phyloP scores from a whole-genome alignment of 2,329 filamentous ascomycete genomes.

The Calonectria ilicicola region DNA sequence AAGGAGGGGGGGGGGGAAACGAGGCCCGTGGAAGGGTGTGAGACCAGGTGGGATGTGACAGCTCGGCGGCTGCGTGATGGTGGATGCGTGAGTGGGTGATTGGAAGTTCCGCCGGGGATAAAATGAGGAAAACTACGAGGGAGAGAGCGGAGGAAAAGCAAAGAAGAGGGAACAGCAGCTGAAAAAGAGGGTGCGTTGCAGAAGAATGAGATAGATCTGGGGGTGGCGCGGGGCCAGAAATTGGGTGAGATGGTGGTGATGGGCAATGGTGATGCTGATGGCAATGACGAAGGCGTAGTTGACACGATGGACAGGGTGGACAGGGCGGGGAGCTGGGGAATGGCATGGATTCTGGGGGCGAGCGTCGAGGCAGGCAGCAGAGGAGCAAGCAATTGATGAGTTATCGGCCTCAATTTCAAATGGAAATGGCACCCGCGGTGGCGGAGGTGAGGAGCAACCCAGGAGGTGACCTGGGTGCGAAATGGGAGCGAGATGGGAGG shows the following conservation, averaged over 20 bases:
- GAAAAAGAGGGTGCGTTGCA: background rate
- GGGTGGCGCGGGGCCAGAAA: background rate
- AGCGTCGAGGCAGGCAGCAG: background rate
- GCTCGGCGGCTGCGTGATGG: background rate
- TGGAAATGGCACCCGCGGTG: background rate
- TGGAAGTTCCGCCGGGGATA: background rate
- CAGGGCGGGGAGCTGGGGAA: background rate
- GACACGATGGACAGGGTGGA: background rate
- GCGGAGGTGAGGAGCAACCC: background rate
- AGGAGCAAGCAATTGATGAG: conserved; percentile 3
- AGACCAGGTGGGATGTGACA: background rate
- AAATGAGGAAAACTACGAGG: background rate
- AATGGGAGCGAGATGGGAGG: background rate
- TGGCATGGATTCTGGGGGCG: conserved; percentile 16
- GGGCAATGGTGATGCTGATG: background rate
- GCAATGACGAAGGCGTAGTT: background rate
- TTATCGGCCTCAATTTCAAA: background rate
- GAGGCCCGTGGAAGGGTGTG: background rate
- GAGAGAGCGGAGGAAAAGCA: background rate
- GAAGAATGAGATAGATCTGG: conserved; percentile 3
- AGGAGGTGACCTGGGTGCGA: background rate
- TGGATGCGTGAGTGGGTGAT: conserved; percentile 1
- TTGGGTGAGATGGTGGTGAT: conserved; percentile 8
- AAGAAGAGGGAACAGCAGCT: background rate
- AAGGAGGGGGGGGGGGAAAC: background rate